Evolutionary conservation across 1,139 yeast genomes (phyloP).

Genomic region (Candida albicans): DNA sequence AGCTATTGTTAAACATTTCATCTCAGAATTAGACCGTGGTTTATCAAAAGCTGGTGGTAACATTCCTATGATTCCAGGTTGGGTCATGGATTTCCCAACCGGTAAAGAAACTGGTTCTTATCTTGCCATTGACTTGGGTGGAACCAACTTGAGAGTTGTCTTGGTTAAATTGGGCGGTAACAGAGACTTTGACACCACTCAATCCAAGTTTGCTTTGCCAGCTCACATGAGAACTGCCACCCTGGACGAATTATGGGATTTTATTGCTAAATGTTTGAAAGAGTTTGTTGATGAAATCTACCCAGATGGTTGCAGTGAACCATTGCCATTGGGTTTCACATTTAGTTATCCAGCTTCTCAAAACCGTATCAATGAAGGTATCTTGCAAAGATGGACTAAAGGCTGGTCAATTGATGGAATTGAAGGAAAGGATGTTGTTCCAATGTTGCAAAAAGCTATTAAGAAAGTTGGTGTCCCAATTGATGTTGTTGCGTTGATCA

Average conservation of each 20-base stretch:
- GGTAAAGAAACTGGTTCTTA: slow-evolving; percentile 88
- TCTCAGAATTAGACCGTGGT: slow-evolving; percentile 74
- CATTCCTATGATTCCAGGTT: slow-evolving; percentile 95
- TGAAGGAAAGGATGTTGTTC: slow-evolving; percentile 93
- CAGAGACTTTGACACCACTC: slow-evolving; percentile 76
- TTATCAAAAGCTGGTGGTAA: slow-evolving; percentile 74
- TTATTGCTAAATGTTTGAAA: slow-evolving; percentile 79
- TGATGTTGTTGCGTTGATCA: slow-evolving; percentile 85
- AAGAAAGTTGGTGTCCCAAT: slow-evolving; percentile 68
- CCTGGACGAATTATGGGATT: slow-evolving; percentile 76
- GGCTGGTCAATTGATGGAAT: slow-evolving; percentile 94
- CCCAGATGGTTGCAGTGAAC: slow-evolving; percentile 55
- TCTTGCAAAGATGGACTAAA: slow-evolving; percentile 96
- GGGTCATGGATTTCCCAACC: slow-evolving; percentile 93
- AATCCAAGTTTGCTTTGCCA: slow-evolving; percentile 80
- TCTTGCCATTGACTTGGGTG: slow-evolving; percentile 93
- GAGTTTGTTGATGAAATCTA: slow-evolving; percentile 60
- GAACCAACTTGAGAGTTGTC: slow-evolving; percentile 90
- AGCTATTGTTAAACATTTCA: slow-evolving; percentile 62
- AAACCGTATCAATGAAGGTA: slow-evolving; percentile 76
- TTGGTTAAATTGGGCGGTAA: slow-evolving; percentile 78
- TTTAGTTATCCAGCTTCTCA: slow-evolving; percentile 94
- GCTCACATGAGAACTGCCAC: slow-evolving; percentile 72
- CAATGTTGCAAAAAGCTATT: slow-evolving; percentile 80
- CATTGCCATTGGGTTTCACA: slow-evolving; percentile 87